Conservation (phyloP, 2,329 filamentous ascomycete species). For the Trichoderma citrinoviride region DNA sequence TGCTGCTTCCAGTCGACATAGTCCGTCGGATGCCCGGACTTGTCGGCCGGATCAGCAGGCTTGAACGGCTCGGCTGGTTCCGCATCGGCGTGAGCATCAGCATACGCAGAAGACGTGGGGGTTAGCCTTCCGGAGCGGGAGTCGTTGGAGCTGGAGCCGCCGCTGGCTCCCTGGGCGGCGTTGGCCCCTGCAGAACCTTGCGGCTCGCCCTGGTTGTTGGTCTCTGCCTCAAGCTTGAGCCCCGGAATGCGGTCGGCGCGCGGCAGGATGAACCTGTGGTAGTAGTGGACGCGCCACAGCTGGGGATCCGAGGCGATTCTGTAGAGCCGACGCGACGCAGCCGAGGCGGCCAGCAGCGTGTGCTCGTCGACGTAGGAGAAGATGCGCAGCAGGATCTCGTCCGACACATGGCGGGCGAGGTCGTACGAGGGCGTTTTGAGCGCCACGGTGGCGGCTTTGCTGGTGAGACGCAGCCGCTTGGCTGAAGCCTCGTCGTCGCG, state of each 20-base stretch:
- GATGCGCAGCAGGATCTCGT: conserved; percentile 84
- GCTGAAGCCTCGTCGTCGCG: conserved; percentile 18
- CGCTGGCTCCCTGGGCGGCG: conserved; percentile 17
- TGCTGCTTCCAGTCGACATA: conserved; percentile 80
- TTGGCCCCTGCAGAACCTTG: conserved; percentile 45
- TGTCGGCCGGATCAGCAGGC: conserved; percentile 51
- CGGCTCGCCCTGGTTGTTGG: conserved; percentile 44
- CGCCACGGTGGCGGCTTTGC: not conserved
- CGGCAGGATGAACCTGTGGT: conserved; percentile 79
- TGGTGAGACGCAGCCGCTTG: conserved; percentile 27
- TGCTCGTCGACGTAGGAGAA: conserved; percentile 71
- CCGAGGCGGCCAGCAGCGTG: conserved; percentile 60
- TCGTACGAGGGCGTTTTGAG: conserved; percentile 42
- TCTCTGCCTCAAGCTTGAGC: conserved; percentile 40
- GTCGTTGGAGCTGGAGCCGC: not conserved
- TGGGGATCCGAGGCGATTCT: conserved; percentile 76
- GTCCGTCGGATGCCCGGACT: conserved; percentile 21
- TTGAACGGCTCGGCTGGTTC: conserved; percentile 33
- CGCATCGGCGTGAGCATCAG: not conserved
- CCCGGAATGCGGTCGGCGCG: conserved; percentile 74
- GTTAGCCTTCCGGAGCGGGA: not conserved
- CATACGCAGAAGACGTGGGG: not conserved
- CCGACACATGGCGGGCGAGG: conserved; percentile 70
- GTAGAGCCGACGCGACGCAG: conserved; percentile 73
- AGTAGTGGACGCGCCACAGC: conserved; percentile 88